These are phyloP conservation scores for Scenedesmus sp. DNA, from an alignment of 163 green algal species.

Conservation along the genomic window DNA sequence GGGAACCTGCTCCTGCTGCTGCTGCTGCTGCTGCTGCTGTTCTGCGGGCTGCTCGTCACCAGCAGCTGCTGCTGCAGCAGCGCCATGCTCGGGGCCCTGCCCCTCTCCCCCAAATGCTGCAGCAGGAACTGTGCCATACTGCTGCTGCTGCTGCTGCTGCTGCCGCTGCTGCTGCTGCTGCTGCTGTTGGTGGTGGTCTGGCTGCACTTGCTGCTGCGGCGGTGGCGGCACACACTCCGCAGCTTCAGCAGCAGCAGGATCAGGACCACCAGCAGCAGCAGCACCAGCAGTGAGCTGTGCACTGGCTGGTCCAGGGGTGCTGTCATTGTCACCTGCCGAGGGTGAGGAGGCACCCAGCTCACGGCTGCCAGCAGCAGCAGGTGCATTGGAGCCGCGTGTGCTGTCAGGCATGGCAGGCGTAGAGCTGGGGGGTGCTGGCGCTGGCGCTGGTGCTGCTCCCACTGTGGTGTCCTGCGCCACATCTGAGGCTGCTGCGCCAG, in stretches of 20 bases:
- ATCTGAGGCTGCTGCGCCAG: conserved; percentile 29
- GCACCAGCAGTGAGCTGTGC: neutral
- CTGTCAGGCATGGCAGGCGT: neutral
- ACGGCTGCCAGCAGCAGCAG: neutral
- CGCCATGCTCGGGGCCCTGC: neutral
- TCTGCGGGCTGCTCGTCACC: neutral
- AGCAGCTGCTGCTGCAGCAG: neutral
- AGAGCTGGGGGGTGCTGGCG: neutral
- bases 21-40: conserved; percentile 5
- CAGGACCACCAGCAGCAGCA: neutral
- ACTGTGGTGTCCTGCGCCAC: conserved; percentile 19
- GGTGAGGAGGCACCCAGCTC: neutral
- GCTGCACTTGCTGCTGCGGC: neutral
- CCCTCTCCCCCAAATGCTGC: neutral
- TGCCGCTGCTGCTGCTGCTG: neutral
- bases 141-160: conserved; percentile 1
- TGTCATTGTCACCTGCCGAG: neutral
- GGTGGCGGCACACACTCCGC: too few relatives aligned
- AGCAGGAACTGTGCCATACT: neutral
- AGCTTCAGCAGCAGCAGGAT: neutral
- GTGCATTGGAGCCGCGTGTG: neutral
- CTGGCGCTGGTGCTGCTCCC: neutral
- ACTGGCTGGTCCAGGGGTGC: neutral
- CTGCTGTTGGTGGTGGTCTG: neutral
- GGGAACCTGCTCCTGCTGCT: conserved; percentile 2